Evolutionary conservation across 108 stramenopile genomes (phyloP).

Genomic region (Discostella pseudostelligera): DNA sequence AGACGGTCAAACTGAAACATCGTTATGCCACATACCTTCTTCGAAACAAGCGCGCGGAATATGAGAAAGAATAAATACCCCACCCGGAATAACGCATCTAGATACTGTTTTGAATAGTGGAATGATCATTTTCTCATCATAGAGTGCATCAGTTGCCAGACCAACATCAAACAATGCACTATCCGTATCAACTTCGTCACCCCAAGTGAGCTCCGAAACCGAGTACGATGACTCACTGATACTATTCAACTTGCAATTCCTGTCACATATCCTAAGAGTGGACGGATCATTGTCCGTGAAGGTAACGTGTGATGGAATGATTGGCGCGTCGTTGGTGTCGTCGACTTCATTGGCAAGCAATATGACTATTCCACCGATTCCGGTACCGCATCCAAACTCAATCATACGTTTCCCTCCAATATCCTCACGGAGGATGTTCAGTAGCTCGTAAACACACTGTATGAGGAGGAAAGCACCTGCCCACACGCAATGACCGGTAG

Average conservation of each 20-base stretch:
- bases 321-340: neutral
- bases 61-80: conserved; percentile 21
- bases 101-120: conserved; percentile 10
- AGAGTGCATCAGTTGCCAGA: conserved; percentile 17
- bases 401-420: conserved; percentile 7
- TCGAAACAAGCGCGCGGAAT: conserved; percentile 18
- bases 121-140: conserved; percentile 10
- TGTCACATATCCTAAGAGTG: neutral
- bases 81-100: neutral
- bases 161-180: conserved; percentile 10
- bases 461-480: conserved; percentile 11
- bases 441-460: neutral
- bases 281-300: conserved; percentile 20
- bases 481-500: conserved; percentile 23
- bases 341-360: too few relatives aligned
- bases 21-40: neutral
- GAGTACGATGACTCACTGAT: neutral
- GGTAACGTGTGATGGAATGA: conserved; percentile 5
- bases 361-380: conserved; percentile 11
- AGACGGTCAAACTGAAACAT: neutral
- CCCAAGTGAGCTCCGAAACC: conserved; percentile 9
- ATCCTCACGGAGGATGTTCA: conserved; percentile 1
- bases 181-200: neutral
- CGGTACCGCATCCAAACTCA: conserved; percentile 16
- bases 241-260: conserved; percentile 9